Evolutionary conservation across 306 rosid species (phyloP), one percentile per base, ranked within the genome.

Genomic region (Dalbergia cultrata): DNA sequence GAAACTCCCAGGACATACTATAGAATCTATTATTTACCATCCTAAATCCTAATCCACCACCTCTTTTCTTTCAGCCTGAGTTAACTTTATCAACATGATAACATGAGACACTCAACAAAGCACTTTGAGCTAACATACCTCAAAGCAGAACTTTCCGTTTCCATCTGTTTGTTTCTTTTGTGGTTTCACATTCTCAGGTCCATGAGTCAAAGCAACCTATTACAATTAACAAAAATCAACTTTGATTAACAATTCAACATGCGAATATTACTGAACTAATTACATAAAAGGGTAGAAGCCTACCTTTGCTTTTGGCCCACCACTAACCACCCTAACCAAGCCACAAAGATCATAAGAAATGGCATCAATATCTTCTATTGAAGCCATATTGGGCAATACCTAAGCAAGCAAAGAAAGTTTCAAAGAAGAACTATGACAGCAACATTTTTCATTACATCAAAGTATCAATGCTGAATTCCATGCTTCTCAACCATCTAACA

Each of bases 381-480:
- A 92, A 80, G 97, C 93, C 99, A 96, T 96, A 89, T 93, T 96
- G 73, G 99, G 99, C 85, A 96, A 84, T 18, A 96, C 99, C 99
- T 96, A 81, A 64, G 80, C 66, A 67, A 78, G 64, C 60, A 82
- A 79, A 78, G 60, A 54, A 72, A 74, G 44, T 57, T 58, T 14
- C 62, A 71, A 67, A 67, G 16, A 41, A 72, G 54, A 79, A 58
- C 82, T 19, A 80, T 52, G 37, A 74, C 43, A 44, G 61, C 53
- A 70, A 66, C 53, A 21, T 16, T 52, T 47, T 76, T 53, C 70
- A 70, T 50, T 44, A 70, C 70, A 14, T 56, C 22, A 80, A 17
- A 45, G 59, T n/a, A 62, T 59, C 54, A 67, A 81, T 22, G 31
- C 43, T 80, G 50, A 63, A 61, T 54, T 37, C 56, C 47, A 60